phyloP scores from a whole-genome alignment of 225 moss, liverwort and hornwort species.

The Polytrichum formosum region DNA sequence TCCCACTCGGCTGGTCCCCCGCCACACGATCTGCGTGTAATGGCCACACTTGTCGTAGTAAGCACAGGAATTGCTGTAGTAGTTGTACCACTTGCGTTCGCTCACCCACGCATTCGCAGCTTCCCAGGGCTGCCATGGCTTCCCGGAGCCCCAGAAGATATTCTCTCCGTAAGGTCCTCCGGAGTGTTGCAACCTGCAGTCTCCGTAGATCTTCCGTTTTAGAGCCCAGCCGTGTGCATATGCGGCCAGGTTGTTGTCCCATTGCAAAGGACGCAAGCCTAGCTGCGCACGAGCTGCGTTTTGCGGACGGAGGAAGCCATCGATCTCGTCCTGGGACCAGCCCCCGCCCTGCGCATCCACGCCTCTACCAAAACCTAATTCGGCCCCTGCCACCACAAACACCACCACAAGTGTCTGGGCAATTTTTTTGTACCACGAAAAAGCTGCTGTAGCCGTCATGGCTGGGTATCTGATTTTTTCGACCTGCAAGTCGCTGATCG shows the following conservation, averaged over 20 bases:
- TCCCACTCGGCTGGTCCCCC: conserved; percentile 24
- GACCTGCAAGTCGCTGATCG: too few relatives aligned
- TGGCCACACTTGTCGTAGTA: conserved; percentile 51
- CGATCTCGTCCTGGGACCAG: conserved; percentile 16
- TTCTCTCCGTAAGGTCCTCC: conserved; percentile 67
- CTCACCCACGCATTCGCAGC: conserved; percentile 45
- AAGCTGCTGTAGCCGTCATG: too few relatives aligned
- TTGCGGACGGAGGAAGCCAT: conserved; percentile 39
- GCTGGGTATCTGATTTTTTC: too few relatives aligned
- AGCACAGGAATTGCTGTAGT: conserved; percentile 39
- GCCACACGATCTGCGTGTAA: conserved; percentile 58
- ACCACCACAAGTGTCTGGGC: too few relatives aligned
- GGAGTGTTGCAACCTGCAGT: conserved; percentile 49
- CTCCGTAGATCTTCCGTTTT: conserved; percentile 28
- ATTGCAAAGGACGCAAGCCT: conserved; percentile 37
- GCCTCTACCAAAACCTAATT: too few relatives aligned
- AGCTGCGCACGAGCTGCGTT: conserved; percentile 43
- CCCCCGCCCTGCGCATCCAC: too few relatives aligned
- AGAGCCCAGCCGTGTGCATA: conserved; percentile 51
- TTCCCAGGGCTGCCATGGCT: conserved; percentile 50
- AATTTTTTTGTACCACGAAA: too few relatives aligned
- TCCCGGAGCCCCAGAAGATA: conserved; percentile 59
- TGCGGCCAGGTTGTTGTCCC: conserved; percentile 33
- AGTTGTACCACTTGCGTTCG: conserved; percentile 49
- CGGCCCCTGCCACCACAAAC: too few relatives aligned